Conservation (phyloP, 306 rosid genomes). For the Quercus agrifolia region DNA sequence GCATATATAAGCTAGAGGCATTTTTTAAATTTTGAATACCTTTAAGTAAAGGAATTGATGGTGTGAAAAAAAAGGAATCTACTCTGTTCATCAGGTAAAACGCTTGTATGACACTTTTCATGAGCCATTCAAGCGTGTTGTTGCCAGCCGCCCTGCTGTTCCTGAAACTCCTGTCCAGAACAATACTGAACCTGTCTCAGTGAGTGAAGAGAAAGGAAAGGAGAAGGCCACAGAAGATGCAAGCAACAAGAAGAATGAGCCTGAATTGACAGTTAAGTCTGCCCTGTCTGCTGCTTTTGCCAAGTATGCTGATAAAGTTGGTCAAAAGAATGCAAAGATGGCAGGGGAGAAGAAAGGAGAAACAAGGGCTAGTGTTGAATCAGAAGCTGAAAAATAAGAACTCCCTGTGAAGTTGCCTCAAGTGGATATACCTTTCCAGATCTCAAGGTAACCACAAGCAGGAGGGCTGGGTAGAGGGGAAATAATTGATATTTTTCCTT, state of each 20-base stretch:
- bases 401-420: background rate
- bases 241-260: conserved; percentile 53
- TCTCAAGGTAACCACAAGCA: background rate
- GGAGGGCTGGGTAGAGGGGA: background rate
- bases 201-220: conserved; percentile 37
- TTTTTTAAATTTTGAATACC: background rate
- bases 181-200: conserved; percentile 42
- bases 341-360: conserved; percentile 39
- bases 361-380: conserved; percentile 25
- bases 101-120: conserved; percentile 86
- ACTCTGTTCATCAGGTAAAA: conserved; percentile 56
- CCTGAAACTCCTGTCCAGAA: conserved; percentile 34
- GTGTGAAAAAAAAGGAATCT: conserved; percentile 9
- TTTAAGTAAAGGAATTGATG: background rate
- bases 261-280: conserved; percentile 59
- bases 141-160: conserved; percentile 46
- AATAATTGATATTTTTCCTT: background rate
- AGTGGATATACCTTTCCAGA: background rate
- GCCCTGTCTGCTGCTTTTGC: conserved; percentile 87
- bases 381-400: conserved; percentile 15
- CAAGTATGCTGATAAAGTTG: conserved; percentile 56
- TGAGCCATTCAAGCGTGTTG: conserved; percentile 90
- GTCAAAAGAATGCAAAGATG: conserved; percentile 25
- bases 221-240: conserved; percentile 31
- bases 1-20: background rate